These are phyloP conservation scores for Colletotrichum shisoi DNA, from an alignment of 2,329 filamentous ascomycete genomes.

Conservation along the genomic window DNA sequence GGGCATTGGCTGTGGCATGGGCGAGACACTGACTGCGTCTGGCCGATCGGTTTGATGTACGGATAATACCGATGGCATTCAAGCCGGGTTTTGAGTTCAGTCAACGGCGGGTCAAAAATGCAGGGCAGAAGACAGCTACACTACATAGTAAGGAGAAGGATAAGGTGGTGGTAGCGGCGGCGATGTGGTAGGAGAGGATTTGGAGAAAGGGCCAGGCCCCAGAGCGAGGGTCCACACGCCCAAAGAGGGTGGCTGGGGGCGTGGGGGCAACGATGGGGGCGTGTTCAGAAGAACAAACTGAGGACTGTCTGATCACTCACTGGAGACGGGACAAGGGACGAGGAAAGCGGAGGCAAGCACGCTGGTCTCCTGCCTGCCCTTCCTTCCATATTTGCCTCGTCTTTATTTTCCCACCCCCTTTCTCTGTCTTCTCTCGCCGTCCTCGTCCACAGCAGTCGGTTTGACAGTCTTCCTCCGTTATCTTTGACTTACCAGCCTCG, in stretches of 20 bases:
- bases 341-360: slow-evolving; percentile 7
- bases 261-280: slow-evolving; percentile 9
- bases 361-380: neutral
- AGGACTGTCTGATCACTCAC: too few species aligned
- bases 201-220: slow-evolving; percentile 1
- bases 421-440: neutral
- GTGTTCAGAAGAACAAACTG: neutral
- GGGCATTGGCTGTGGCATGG: neutral
- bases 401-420: neutral
- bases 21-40: slow-evolving; percentile 1
- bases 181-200: slow-evolving; percentile 19
- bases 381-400: neutral
- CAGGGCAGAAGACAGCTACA: slow-evolving; percentile 1
- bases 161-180: slow-evolving; percentile 7
- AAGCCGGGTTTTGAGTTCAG: slow-evolving; percentile 15
- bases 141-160: neutral
- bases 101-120: slow-evolving; percentile 1
- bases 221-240: slow-evolving; percentile 7
- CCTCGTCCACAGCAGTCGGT: neutral
- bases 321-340: neutral
- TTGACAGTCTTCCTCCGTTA: neutral
- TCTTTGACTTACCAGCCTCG: neutral
- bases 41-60: neutral
- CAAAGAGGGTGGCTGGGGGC: neutral
- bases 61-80: neutral